Conservation (phyloP, 2,329 filamentous ascomycete genomes). For the Ilyonectria sp. region DNA sequence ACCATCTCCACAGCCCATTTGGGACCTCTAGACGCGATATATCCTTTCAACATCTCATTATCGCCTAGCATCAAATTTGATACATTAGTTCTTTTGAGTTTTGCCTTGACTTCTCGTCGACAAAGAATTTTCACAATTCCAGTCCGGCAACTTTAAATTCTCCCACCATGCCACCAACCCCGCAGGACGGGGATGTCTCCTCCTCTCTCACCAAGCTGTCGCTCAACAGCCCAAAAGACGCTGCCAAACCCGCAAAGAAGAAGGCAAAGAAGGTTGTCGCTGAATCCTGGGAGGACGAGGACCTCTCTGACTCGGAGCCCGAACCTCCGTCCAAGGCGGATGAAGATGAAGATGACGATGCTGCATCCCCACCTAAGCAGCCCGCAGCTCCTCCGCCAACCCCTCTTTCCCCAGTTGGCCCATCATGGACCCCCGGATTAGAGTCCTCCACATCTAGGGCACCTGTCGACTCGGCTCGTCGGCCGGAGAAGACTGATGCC, state of each 20-base stretch:
- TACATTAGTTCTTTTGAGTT: not conserved
- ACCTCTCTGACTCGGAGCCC: slow-evolving; percentile 62
- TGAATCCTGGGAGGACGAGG: slow-evolving; percentile 73
- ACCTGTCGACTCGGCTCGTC: slow-evolving; percentile 44
- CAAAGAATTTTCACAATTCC: not conserved
- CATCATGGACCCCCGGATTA: slow-evolving; percentile 40
- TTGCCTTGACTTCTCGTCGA: not conserved
- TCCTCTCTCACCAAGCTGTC: slow-evolving; percentile 52
- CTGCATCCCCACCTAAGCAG: slow-evolving; percentile 59
- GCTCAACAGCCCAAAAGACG: slow-evolving; percentile 43
- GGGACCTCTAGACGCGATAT: not conserved
- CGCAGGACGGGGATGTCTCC: slow-evolving; percentile 46
- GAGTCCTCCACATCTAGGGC: slow-evolving; percentile 26
- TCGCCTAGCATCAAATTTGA: not conserved
- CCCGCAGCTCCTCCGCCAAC: slow-evolving; percentile 75
- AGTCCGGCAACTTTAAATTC: not conserved
- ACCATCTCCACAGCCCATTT: slow-evolving; percentile 1
- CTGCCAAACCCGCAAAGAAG: slow-evolving; percentile 46
- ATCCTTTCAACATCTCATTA: not conserved
- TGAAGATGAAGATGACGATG: slow-evolving; percentile 45
- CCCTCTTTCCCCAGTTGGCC: slow-evolving; percentile 68
- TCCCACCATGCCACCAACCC: slow-evolving; percentile 41
- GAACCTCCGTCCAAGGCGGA: slow-evolving; percentile 51
- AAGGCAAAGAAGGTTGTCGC: slow-evolving; percentile 50
- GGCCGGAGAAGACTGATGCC: slow-evolving; percentile 94